These are phyloP conservation scores for Salix arbutifolia DNA, from an alignment of 345 rosid species.

Conservation along the genomic window DNA sequence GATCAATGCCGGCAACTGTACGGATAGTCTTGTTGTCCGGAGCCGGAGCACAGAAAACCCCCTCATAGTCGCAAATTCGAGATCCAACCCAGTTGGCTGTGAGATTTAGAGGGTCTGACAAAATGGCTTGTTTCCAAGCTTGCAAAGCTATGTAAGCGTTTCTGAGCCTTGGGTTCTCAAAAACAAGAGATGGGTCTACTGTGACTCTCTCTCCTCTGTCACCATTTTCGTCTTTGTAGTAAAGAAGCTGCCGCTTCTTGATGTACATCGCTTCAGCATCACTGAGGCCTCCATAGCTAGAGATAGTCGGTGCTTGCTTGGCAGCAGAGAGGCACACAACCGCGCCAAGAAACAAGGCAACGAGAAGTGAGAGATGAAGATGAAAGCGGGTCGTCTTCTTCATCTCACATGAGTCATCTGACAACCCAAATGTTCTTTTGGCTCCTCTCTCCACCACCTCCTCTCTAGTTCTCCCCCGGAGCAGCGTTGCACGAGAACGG, in stretches of 20 bases:
- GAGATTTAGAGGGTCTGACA: constrained; percentile 18
- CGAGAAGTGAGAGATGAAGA: constrained; percentile 23
- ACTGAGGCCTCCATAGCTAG: constrained; percentile 51
- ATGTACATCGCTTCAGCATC: constrained; percentile 56
- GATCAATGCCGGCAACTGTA: constrained; percentile 28
- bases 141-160: constrained; percentile 28
- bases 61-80: constrained; percentile 8
- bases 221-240: constrained; percentile 77
- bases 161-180: constrained; percentile 14
- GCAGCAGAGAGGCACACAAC: constrained; percentile 21
- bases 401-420: constrained; percentile 84
- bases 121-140: constrained; percentile 22
- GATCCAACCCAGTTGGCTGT: constrained; percentile 24
- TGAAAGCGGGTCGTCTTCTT: constrained; percentile 41
- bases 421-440: constrained; percentile 4
- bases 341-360: constrained; percentile 12
- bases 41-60: constrained; percentile 22
- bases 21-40: background rate
- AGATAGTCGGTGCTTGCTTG: constrained; percentile 17
- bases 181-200: constrained; percentile 39
- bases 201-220: constrained; percentile 76
- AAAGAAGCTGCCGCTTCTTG: constrained; percentile 82
- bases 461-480: too few relatives aligned
- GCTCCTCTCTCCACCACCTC: background rate
- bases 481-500: background rate